Evolutionary conservation across 2,329 filamentous ascomycete genomes (phyloP).

Genomic region (Dactylellina parvicollis): DNA sequence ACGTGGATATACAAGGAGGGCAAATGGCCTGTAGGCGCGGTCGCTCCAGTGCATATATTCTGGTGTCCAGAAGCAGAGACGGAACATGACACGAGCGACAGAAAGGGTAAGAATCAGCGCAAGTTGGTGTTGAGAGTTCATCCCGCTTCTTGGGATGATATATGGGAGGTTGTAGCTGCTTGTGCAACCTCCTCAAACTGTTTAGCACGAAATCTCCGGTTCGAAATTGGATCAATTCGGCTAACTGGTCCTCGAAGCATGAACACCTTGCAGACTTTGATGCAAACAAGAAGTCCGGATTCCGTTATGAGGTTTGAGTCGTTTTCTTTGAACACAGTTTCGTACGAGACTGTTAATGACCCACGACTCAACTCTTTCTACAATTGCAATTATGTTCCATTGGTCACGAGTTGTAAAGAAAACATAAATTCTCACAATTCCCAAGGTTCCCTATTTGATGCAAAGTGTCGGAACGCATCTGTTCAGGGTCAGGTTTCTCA

Average conservation of each 20-base stretch:
- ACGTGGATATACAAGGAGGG: conserved; percentile 63
- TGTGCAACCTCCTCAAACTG: conserved; percentile 66
- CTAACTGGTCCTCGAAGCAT: conserved; percentile 78
- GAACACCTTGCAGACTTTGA: conserved; percentile 76
- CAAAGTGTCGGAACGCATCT: conserved; percentile 13
- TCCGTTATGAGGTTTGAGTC: conserved; percentile 25
- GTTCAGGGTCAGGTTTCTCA: conserved; percentile 37
- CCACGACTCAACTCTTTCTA: conserved; percentile 66
- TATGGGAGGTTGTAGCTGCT: conserved; percentile 73
- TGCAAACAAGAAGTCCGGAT: conserved; percentile 65
- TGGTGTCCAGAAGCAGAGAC: conserved; percentile 70
- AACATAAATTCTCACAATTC: not conserved
- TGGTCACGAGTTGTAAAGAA: not conserved
- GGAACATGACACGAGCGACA: conserved; percentile 58
- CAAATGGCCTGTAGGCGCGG: conserved; percentile 67
- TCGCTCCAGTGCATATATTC: conserved; percentile 77
- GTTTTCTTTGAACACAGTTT: conserved; percentile 60
- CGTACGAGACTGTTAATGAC: conserved; percentile 7
- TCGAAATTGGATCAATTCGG: conserved; percentile 77
- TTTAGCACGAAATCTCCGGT: conserved; percentile 74
- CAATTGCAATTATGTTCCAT: conserved; percentile 58
- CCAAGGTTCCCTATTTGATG: conserved; percentile 8
- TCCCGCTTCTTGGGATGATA: conserved; percentile 78
- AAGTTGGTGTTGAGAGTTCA: conserved; percentile 79
- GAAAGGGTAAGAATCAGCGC: conserved; percentile 62